Percentiles rank a stretch among this genome's conserved stretches.
Evolutionary conservation across 2,329 filamentous ascomycete genomes (phyloP).

Genomic region (Diaporthe sp.): DNA sequence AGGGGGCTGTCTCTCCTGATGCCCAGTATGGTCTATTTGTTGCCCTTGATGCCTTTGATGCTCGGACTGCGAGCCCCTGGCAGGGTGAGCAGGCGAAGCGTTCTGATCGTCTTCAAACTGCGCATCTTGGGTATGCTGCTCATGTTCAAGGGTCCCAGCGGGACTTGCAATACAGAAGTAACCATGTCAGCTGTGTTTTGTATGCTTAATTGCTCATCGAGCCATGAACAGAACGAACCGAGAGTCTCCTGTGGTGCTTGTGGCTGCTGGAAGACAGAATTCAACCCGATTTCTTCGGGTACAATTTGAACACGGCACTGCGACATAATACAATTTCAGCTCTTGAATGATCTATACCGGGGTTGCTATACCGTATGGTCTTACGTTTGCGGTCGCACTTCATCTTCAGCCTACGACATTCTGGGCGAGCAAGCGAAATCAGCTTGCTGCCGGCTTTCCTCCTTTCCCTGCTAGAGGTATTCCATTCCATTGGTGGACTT

Average conservation of each 20-base stretch:
- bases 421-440: background rate
- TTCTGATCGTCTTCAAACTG: background rate
- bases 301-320: conserved; percentile 11
- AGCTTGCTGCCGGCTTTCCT: background rate
- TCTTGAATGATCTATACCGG: background rate
- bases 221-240: background rate
- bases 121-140: background rate
- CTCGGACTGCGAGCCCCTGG: background rate
- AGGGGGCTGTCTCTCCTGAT: background rate
- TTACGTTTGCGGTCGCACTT: conserved; percentile 16
- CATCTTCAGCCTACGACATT: conserved; percentile 21
- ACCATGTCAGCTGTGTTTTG: background rate
- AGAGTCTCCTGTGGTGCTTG: background rate
- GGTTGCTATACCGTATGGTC: background rate
- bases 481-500: background rate
- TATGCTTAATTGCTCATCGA: no score
- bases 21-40: background rate
- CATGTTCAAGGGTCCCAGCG: background rate
- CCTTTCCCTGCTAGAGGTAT: background rate
- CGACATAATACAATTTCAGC: background rate
- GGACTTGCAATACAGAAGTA: background rate
- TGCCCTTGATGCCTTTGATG: background rate
- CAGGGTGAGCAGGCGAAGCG: background rate
- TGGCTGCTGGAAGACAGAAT: background rate
- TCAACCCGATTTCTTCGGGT: background rate